Evolutionary conservation across 2,329 filamentous ascomycete genomes (phyloP).

Genomic region (Rosellinia necatrix): DNA sequence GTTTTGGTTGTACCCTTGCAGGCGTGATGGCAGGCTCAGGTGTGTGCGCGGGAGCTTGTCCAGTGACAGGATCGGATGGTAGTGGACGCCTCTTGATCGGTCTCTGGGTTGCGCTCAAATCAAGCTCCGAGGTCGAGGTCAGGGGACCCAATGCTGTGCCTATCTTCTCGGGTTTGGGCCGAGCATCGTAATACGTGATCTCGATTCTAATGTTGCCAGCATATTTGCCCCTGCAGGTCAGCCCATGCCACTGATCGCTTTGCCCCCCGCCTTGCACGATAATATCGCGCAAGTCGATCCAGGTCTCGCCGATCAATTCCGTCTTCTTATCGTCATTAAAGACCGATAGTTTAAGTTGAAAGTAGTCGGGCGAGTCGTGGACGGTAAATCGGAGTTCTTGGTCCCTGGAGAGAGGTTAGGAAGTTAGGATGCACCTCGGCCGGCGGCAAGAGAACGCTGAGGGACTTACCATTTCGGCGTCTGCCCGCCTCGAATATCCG

Average conservation of each 20-base stretch:
- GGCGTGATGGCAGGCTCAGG: constrained; percentile 53
- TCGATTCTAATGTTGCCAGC: constrained; percentile 94
- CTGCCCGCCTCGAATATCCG: constrained; percentile 91
- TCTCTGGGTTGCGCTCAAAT: constrained; percentile 40
- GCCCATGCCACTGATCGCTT: constrained; percentile 86
- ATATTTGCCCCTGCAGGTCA: constrained; percentile 91
- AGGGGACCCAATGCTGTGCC: constrained; percentile 58
- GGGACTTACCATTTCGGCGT: constrained; percentile 85
- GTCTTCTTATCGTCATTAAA: constrained; percentile 99
- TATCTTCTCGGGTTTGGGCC: constrained; percentile 78
- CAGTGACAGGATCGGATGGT: constrained; percentile 74
- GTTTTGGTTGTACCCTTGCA: constrained; percentile 52
- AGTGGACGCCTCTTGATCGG: constrained; percentile 80
- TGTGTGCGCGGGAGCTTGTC: constrained; percentile 51
- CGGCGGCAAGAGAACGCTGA: neutral
- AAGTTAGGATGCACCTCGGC: constrained; percentile 23
- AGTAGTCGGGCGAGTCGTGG: constrained; percentile 95
- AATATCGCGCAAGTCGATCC: constrained; percentile 81
- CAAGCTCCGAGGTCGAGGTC: constrained; percentile 41
- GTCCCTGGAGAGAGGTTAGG: constrained; percentile 66
- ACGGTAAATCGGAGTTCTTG: constrained; percentile 95
- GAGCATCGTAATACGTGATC: constrained; percentile 91
- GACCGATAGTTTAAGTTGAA: constrained; percentile 90
- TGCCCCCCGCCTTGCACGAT: constrained; percentile 88
- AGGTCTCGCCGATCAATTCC: constrained; percentile 92